Base-by-base conservation (phyloP, 495 filamentous ascomycete genomes). In the Hypoxylon lienhwacheense region DNA sequence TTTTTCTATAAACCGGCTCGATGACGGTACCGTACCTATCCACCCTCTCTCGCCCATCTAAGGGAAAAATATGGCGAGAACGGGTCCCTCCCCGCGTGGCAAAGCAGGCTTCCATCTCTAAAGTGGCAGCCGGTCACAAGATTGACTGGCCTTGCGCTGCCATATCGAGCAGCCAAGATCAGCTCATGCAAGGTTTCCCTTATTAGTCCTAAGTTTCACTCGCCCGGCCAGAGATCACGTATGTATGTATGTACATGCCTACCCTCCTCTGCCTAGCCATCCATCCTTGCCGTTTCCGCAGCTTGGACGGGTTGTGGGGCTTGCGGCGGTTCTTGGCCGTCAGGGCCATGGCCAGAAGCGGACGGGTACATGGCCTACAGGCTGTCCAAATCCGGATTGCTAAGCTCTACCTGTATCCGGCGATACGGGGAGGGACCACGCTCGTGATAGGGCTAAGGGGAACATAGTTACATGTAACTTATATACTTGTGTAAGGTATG, bases 141-240 rank as follows among this genome's bases (percentile, higher is more conserved):
- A 52, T 52, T 55, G 52, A 48, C 51, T 52, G 52, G 56, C 51
- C 46, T 61, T 52, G 51, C 57, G 35, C 47, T 41, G 47, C 51
- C 32, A 47, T 44, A 54, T 44, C 25, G 33, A 41, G 28, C 29
- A 37, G 46, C 47, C 52, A 36, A 55, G 47, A 7, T 46, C 36
- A 52, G 47, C 20, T 40, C 36, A 15, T 48, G 47, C 58, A 56
- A 52, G 58, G 58, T 47, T 56, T 31, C 31, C 52, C n/a, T n/a
- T n/a, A n/a, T 56, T 26, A 56, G 25, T 44, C 28, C 36, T 61
- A 37, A 52, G 58, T 56, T 39, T 47, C 58, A 61, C 58, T 47
- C 24, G 35, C 44, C 52, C 17, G 43, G 47, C 24, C 40, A 52
- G 47, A 39, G n/a, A n/a, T n/a, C n/a, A n/a, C n/a, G n/a, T n/a